Percentiles rank a stretch among this genome's conserved stretches.
These are phyloP conservation scores for Boechera retrofracta DNA, from an alignment of 345 rosid genomes.

Conservation along the genomic window DNA sequence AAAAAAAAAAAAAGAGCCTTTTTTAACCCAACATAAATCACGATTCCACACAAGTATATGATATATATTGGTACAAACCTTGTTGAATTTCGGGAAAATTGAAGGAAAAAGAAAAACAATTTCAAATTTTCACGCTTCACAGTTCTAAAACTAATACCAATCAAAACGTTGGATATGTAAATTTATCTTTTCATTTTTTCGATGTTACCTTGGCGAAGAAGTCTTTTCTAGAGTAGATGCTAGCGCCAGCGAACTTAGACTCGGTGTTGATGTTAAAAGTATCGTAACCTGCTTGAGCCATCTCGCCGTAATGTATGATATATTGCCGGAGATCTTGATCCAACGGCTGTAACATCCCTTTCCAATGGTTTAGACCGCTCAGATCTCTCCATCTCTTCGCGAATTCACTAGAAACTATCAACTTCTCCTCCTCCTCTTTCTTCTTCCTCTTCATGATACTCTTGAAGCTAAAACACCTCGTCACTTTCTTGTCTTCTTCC, in stretches of 20 bases:
- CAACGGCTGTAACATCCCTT: slow-evolving; percentile 64
- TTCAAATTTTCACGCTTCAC: not conserved
- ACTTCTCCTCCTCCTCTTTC: slow-evolving; percentile 41
- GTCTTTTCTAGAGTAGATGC: slow-evolving; percentile 57
- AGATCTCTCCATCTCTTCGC: slow-evolving; percentile 69
- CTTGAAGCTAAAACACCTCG: slow-evolving; percentile 40
- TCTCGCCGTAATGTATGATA: slow-evolving; percentile 81
- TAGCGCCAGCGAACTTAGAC: slow-evolving; percentile 67
- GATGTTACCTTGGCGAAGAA: slow-evolving; percentile 56
- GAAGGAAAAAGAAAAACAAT: too few relatives aligned
- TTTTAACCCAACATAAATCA: too few relatives aligned
- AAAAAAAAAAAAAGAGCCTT: too few relatives aligned
- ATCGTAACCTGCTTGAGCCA: slow-evolving; percentile 82
- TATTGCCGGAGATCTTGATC: slow-evolving; percentile 72
- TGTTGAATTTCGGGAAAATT: too few relatives aligned
- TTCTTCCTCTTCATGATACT: slow-evolving; percentile 38
- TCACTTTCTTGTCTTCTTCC: slow-evolving; percentile 39
- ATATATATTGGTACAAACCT: too few relatives aligned
- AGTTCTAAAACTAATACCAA: not conserved
- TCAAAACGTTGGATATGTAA: not conserved
- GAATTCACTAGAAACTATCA: slow-evolving; percentile 28
- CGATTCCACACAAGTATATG: too few relatives aligned
- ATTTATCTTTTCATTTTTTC: not conserved
- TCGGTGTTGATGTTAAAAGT: slow-evolving; percentile 62
- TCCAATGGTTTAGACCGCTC: slow-evolving; percentile 73